phyloP scores from a whole-genome alignment of 345 rosid species.

The Lagerstroemia speciosa region DNA sequence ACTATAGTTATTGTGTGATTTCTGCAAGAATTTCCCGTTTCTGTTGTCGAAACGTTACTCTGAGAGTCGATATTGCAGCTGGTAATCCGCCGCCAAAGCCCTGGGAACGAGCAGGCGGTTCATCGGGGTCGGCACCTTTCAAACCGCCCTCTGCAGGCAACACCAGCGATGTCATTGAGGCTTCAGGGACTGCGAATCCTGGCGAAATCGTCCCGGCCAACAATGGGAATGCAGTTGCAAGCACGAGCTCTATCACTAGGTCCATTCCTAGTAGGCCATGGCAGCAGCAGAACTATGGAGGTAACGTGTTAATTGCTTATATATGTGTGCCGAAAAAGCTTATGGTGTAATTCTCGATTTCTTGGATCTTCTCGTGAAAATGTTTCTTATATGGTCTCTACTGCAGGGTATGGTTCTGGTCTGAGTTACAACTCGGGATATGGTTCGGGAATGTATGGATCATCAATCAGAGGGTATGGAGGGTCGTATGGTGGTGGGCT shows the following conservation, averaged over 20 bases:
- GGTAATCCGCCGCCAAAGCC: slow-evolving; percentile 73
- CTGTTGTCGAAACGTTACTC: background rate
- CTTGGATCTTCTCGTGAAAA: background rate
- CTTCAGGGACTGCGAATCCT: slow-evolving; percentile 85
- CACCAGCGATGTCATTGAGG: slow-evolving; percentile 88
- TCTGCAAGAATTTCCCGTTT: background rate
- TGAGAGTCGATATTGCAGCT: slow-evolving; percentile 23
- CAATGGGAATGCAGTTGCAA: slow-evolving; percentile 34
- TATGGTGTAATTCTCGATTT: background rate
- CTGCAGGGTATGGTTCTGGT: slow-evolving; percentile 67
- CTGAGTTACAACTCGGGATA: slow-evolving; percentile 56
- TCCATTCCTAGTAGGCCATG: slow-evolving; percentile 87
- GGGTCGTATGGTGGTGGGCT: slow-evolving; percentile 24
- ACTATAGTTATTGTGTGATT: too few relatives aligned
- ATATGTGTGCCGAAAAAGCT: background rate
- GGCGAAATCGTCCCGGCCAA: slow-evolving; percentile 62
- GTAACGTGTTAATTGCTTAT: slow-evolving; percentile 9
- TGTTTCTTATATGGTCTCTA: slow-evolving; percentile 9
- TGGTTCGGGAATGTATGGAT: slow-evolving; percentile 60
- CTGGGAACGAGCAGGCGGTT: slow-evolving; percentile 78
- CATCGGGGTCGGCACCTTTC: slow-evolving; percentile 76
- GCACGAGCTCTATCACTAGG: slow-evolving; percentile 42
- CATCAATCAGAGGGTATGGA: slow-evolving; percentile 46
- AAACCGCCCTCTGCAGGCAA: slow-evolving; percentile 80
- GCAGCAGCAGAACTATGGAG: slow-evolving; percentile 62